A percentile compares a stretch with the other conserved stretches of the same genome.
Evolutionary conservation across 108 stramenopile genomes (phyloP).

Genomic region (Cylindrotheca fusiformis): DNA sequence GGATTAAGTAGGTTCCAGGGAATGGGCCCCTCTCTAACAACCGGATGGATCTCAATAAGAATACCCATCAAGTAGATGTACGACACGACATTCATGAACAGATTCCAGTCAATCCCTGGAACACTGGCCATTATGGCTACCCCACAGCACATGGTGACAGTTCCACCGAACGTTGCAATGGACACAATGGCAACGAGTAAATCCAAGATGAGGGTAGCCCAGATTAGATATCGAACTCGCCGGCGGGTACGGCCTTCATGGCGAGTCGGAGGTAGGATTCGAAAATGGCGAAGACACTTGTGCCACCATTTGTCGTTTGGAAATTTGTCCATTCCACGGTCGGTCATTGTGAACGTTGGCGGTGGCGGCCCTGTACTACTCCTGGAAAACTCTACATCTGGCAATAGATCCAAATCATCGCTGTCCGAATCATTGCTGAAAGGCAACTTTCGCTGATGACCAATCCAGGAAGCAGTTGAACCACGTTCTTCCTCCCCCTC

Average conservation of each 20-base stretch:
- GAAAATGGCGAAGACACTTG: conserved; percentile 15
- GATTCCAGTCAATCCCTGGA: conserved; percentile 21
- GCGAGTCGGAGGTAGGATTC: conserved; percentile 18
- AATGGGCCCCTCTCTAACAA: conserved; percentile 23
- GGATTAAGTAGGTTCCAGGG: conserved; percentile 39
- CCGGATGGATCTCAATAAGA: conserved; percentile 33
- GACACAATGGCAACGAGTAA: conserved; percentile 36
- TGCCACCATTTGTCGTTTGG: conserved; percentile 22
- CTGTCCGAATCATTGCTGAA: neutral
- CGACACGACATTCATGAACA: conserved; percentile 23
- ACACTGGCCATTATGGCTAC: conserved; percentile 18
- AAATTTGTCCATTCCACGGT: conserved; percentile 2
- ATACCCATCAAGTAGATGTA: conserved; percentile 27
- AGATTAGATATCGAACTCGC: conserved; percentile 23
- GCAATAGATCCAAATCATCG: neutral
- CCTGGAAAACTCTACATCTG: too few species aligned
- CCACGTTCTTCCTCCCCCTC: too few species aligned
- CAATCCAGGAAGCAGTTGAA: too few species aligned
- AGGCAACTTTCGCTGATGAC: too few species aligned
- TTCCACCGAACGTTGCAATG: conserved; percentile 20
- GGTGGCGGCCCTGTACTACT: neutral
- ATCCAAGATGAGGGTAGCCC: conserved; percentile 26
- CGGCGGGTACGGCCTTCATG: conserved; percentile 14
- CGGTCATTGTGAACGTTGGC: neutral
- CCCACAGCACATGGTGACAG: conserved; percentile 31